Base-by-base conservation (phyloP, 129 eudicot species). In the Erigeron canadensis region DNA sequence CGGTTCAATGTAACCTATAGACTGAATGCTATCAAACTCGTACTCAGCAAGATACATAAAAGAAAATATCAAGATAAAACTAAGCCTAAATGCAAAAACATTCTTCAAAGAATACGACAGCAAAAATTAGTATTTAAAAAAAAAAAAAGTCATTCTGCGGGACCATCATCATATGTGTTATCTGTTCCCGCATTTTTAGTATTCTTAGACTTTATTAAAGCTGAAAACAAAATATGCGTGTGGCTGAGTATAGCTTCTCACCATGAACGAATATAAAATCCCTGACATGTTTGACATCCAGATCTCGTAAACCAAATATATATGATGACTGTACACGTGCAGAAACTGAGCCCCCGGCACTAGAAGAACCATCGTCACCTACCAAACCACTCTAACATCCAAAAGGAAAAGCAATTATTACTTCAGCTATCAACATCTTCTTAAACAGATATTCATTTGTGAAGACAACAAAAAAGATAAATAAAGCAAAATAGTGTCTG, bases 1-100 rank as follows among this genome's bases (percentile, higher is more conserved):
- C 15, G 98, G 98, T 69, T 94, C 98, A 79, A 90, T 87, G 77
- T 94, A 94, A 63, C 98, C 97, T 94, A 79, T 54, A 81, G 40
- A 73, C 55, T 44, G 45, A 59, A 57, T 65, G 61, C 42, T 34
- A 23, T 75, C 67, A 81, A 75, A 51, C 54, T 55, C 64, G 38
- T 41, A 69, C 63, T 47, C 28, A 42, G 65, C 47, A 71, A 65
- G 64, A 44, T 71, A 69, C 61, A 57, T 28, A 28, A 28, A 28
- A 0, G 34, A 28, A 28, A 1, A 28, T 28, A 28, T 28, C 34
- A 28, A 28, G 3, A 28, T 28, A 45, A 67, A 75, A 42, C 0
- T 39, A 55, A 64, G 10, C 42, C 7, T 46, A 34, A 38, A 18
- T 73, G 47, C 53, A 62, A 72, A 42, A 50, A 63, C 43, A 64